Evolutionary conservation across 2,329 filamentous ascomycete genomes (phyloP).

Genomic region (Mycogone perniciosa): DNA sequence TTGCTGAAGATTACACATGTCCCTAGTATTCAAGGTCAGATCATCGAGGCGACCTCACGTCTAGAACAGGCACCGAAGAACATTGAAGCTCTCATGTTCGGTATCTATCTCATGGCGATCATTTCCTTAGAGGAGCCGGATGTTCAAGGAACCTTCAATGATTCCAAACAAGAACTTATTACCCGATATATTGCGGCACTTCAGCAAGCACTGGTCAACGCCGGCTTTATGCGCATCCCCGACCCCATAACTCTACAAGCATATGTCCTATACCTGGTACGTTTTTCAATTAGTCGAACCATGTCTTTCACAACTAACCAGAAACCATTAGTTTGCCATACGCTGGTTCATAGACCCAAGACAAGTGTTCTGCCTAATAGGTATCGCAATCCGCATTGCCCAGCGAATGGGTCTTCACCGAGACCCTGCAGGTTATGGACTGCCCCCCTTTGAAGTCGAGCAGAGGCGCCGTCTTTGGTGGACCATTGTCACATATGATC

Average conservation of each 20-base stretch:
- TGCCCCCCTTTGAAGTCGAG: conserved; percentile 58
- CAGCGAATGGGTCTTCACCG: conserved; percentile 63
- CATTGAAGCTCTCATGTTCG: conserved; percentile 63
- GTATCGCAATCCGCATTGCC: conserved; percentile 60
- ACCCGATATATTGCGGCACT: conserved; percentile 50
- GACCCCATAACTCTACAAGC: conserved; percentile 63
- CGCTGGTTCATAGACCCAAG: conserved; percentile 54
- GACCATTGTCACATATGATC: conserved; percentile 63
- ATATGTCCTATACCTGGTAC: conserved; percentile 59
- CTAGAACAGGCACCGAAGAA: conserved; percentile 47
- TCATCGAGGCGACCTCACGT: conserved; percentile 56
- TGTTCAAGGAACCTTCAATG: conserved; percentile 47
- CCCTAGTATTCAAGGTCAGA: conserved; percentile 56
- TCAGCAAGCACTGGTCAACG: conserved; percentile 60
- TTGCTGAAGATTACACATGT: conserved; percentile 63
- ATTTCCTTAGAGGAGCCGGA: conserved; percentile 52
- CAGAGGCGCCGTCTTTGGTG: conserved; percentile 69
- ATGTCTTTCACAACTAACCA: neutral
- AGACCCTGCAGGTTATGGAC: conserved; percentile 48
- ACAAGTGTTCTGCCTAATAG: conserved; percentile 45
- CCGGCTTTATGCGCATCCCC: conserved; percentile 58
- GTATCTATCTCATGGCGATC: conserved; percentile 54
- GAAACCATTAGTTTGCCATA: conserved; percentile 33
- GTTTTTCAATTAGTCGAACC: conserved; percentile 14
- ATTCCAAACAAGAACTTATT: conserved; percentile 45